Percentiles rank a stretch among this genome's conserved stretches.
These are phyloP conservation scores for Sclerospora graminicola DNA, from an alignment of 352 stramenopile genomes.

Conservation along the genomic window DNA sequence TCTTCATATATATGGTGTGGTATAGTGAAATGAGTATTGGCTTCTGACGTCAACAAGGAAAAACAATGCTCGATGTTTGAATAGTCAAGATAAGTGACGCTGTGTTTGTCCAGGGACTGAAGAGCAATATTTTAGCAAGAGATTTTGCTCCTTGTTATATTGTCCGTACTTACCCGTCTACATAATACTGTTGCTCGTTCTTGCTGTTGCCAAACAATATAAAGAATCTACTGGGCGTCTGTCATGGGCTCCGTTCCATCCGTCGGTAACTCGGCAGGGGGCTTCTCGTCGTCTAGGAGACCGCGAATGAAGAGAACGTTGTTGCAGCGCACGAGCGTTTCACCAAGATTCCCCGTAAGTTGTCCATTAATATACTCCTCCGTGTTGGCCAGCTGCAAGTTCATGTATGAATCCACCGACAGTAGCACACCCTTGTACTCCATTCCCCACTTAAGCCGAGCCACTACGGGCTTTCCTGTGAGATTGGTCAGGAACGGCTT, in stretches of 20 bases:
- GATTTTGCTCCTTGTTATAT: too few relatives aligned
- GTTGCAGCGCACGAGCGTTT: conserved; percentile 99
- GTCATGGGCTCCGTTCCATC: conserved; percentile 32
- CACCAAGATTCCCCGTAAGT: conserved; percentile 93
- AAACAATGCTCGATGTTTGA: not conserved
- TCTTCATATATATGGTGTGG: conserved; percentile 1
- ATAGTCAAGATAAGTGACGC: too few relatives aligned
- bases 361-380: conserved; percentile 98
- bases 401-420: conserved; percentile 99
- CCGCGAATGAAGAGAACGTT: conserved; percentile 97
- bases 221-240: conserved; percentile 15
- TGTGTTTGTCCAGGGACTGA: too few relatives aligned
- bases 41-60: not conserved
- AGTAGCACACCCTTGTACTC: conserved; percentile 95
- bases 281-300: conserved; percentile 67
- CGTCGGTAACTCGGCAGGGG: conserved; percentile 21
- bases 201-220: not conserved
- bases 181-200: not conserved
- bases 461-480: conserved; percentile 92
- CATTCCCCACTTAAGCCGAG: conserved; percentile 99
- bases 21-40: not conserved
- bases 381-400: conserved; percentile 94
- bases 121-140: too few relatives aligned
- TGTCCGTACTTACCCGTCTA: conserved; percentile 1
- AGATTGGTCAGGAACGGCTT: conserved; percentile 93